phyloP scores from a whole-genome alignment of 1,284 basidiomycete species.

The Leccinum pachyderme region DNA sequence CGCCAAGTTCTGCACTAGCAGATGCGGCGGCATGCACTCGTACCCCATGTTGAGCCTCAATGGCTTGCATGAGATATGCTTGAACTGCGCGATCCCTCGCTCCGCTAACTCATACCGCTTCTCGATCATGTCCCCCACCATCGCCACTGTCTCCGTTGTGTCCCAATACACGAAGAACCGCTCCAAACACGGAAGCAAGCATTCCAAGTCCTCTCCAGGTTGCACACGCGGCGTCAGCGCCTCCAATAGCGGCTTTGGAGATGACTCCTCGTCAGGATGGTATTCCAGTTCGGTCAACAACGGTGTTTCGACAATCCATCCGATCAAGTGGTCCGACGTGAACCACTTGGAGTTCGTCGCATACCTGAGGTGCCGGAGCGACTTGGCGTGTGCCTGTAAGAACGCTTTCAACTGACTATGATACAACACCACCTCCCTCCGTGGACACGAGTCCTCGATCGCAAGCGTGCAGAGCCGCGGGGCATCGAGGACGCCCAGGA shows the following conservation, averaged over 20 bases:
- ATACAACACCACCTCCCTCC: constrained; percentile 19
- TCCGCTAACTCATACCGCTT: constrained; percentile 17
- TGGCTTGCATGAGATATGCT: constrained; percentile 25
- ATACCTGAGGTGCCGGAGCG: constrained; percentile 20
- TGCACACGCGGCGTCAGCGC: constrained; percentile 20
- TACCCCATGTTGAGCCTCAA: constrained; percentile 14
- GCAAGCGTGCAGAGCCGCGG: constrained; percentile 19
- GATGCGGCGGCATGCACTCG: constrained; percentile 16
- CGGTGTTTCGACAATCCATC: constrained; percentile 19
- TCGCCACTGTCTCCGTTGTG: constrained; percentile 24
- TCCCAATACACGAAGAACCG: constrained; percentile 26
- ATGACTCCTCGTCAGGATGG: constrained; percentile 26
- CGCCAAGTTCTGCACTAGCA: constrained; percentile 20
- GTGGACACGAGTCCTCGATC: constrained; percentile 23
- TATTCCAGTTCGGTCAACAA: constrained; percentile 24
- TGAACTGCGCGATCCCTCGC: constrained; percentile 18
- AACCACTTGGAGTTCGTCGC: constrained; percentile 22
- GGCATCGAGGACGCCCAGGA: constrained; percentile 14
- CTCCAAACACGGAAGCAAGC: constrained; percentile 24
- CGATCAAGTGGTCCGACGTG: constrained; percentile 20
- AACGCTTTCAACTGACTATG: constrained; percentile 19
- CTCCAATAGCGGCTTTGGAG: constrained; percentile 17
- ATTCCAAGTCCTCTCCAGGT: constrained; percentile 11
- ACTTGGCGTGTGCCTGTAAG: constrained; percentile 10
- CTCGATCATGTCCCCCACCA: constrained; percentile 29